These are phyloP conservation scores for Malus hybrid DNA, from an alignment of 331 rosid genomes.

Conservation along the genomic window DNA sequence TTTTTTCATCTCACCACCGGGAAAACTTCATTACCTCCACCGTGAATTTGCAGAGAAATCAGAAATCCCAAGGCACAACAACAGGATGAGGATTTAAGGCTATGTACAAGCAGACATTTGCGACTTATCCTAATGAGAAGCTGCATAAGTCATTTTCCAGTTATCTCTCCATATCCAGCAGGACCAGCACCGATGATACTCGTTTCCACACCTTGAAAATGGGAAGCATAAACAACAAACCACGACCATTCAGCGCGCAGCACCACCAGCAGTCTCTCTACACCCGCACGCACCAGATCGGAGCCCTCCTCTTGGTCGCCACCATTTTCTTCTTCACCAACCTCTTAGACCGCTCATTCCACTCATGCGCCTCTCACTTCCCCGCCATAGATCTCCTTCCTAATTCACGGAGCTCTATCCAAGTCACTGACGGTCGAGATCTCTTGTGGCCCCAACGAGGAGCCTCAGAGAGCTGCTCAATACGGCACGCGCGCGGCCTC, in stretches of 20 bases:
- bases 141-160: conserved; percentile 69
- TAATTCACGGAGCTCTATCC: not conserved
- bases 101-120: conserved; percentile 58
- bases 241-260: conserved; percentile 30
- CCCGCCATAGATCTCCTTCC: conserved; percentile 12
- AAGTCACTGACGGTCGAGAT: conserved; percentile 22
- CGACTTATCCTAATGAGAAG: conserved; percentile 53
- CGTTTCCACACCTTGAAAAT: not conserved
- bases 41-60: no score
- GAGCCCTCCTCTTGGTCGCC: conserved; percentile 47
- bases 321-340: conserved; percentile 63
- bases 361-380: conserved; percentile 20
- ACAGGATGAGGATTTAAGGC: conserved; percentile 82
- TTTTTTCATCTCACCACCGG: no score
- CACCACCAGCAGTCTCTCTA: conserved; percentile 32
- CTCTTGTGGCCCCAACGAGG: conserved; percentile 59
- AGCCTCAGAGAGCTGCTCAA: not conserved
- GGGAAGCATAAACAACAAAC: conserved; percentile 45
- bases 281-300: conserved; percentile 85
- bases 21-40: no score
- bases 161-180: conserved; percentile 52
- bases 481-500: no score
- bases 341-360: conserved; percentile 34
- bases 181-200: not conserved
- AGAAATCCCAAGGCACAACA: not conserved